These are phyloP conservation scores for Microbotryum intermedium DNA, from an alignment of 1,284 basidiomycete species.

Conservation along the genomic window DNA sequence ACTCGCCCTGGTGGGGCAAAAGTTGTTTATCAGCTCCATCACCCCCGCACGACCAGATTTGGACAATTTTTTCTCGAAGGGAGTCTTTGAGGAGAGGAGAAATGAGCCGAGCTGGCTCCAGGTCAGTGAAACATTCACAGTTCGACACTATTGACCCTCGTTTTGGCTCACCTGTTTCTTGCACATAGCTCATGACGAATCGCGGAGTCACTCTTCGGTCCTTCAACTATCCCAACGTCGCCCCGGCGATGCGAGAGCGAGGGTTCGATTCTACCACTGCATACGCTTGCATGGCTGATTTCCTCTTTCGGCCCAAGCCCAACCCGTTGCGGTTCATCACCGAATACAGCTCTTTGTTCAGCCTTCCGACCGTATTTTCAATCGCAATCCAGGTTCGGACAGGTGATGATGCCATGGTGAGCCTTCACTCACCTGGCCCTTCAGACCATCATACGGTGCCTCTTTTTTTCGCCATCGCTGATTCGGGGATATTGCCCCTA, in stretches of 20 bases:
- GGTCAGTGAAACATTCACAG: slow-evolving; percentile 10
- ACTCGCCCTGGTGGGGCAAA: slow-evolving; percentile 14
- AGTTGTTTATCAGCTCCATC: neutral
- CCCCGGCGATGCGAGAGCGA: slow-evolving; percentile 9
- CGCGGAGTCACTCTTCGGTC: slow-evolving; percentile 22
- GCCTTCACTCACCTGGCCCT: too few relatives aligned
- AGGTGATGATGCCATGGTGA: slow-evolving; percentile 20
- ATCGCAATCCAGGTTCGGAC: slow-evolving; percentile 18
- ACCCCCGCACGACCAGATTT: too few relatives aligned
- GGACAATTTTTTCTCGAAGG: too few relatives aligned
- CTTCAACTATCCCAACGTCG: slow-evolving; percentile 19
- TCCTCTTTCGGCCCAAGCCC: slow-evolving; percentile 23
- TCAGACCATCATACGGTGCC: slow-evolving; percentile 9
- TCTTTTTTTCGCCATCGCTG: neutral
- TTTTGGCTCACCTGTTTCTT: neutral
- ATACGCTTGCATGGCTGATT: slow-evolving; percentile 21
- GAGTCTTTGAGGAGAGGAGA: neutral
- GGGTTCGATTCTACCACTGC: slow-evolving; percentile 10
- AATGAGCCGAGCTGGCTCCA: slow-evolving; percentile 12
- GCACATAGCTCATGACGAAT: slow-evolving; percentile 19
- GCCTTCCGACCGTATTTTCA: slow-evolving; percentile 13
- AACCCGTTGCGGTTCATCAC: slow-evolving; percentile 17
- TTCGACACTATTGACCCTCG: slow-evolving; percentile 1
- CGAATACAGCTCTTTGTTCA: slow-evolving; percentile 14
- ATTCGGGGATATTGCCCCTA: neutral